Evolutionary conservation across 2,329 filamentous ascomycete species (phyloP), one percentile per base, ranked within the genome.

Genomic region (Colletotrichum sp.): DNA sequence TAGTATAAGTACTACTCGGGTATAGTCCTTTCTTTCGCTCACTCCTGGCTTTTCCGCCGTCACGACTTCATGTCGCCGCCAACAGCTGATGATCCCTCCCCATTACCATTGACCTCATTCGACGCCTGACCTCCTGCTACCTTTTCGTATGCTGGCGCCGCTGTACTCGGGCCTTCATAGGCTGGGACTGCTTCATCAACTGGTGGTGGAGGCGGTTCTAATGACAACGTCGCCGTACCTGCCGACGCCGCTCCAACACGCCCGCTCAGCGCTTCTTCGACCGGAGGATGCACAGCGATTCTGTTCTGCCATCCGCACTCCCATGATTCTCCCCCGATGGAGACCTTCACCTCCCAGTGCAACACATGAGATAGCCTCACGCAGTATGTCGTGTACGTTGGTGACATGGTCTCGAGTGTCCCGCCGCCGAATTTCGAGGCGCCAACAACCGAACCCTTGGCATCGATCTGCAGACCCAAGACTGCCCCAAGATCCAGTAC

Each of bases 131-230:
- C 43, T 13, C n/a, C 12, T 24, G 6, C n/a, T 52, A 74, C 43
- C 58, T 58, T 69, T 13, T 74, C 67, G 6, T 74, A 74, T 8
- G 71, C 71, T 8, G 71, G 71, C 6, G 58, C 71, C 10, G 58
- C 58, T 5, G 34, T 34, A 10, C 32, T 34, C 2, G 71, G 71
- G 2, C 67, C 71, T 4, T 71, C 71, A n/a, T 74, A 74, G 3
- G 58, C 38, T 7, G 71, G 71, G 5, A 21, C 66, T 26, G 38
- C 58, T 16, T 70, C 71, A 1, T 18, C 9, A 8, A 6, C 10
- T 6, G 66, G 67, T 8, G 64, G 55, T 12, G 64, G 70, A 10
- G 26, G 70, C 6, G 9, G 32, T 9, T 16, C 16, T 12, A n/a
- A 61, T 57, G 38, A 30, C 3, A 67, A 21, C 10, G 43, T 21